phyloP scores from a whole-genome alignment of 441 rosid species.

The Codiaeum variegatum region DNA sequence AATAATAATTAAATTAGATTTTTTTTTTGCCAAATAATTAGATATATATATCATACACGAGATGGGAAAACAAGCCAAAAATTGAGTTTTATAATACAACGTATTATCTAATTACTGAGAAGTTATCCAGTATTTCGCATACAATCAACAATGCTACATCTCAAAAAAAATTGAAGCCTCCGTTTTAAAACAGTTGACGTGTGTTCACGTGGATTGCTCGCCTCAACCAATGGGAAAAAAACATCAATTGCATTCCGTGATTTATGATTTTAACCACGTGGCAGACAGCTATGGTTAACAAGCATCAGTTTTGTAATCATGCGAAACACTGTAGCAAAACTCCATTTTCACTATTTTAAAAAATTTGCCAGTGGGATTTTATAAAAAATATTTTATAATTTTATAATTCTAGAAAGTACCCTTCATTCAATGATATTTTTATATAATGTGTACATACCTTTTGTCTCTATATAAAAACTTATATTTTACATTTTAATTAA shows the following conservation, averaged over 20 bases:
- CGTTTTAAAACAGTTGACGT: background rate
- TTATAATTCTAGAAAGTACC: background rate
- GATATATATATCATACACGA: no score
- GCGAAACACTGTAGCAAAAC: slow-evolving; percentile 10
- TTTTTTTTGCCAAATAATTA: no score
- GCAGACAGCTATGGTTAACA: background rate
- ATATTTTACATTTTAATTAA: background rate
- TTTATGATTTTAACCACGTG: background rate
- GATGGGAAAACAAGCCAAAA: no score
- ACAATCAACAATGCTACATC: background rate
- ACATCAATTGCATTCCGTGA: background rate
- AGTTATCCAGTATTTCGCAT: background rate
- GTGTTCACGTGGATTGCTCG: slow-evolving; percentile 14
- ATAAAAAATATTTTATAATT: background rate
- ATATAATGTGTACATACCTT: background rate
- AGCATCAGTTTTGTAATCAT: background rate
- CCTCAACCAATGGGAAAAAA: background rate
- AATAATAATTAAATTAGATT: no score
- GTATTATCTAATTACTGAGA: no score
- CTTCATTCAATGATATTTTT: background rate
- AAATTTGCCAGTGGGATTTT: background rate
- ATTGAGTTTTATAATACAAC: no score
- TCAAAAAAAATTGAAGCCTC: background rate
- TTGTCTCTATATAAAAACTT: background rate
- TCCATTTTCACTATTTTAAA: background rate